Conservation (phyloP, 371 early-diverging fungal genomes). For the Mortierella sp. region DNA sequence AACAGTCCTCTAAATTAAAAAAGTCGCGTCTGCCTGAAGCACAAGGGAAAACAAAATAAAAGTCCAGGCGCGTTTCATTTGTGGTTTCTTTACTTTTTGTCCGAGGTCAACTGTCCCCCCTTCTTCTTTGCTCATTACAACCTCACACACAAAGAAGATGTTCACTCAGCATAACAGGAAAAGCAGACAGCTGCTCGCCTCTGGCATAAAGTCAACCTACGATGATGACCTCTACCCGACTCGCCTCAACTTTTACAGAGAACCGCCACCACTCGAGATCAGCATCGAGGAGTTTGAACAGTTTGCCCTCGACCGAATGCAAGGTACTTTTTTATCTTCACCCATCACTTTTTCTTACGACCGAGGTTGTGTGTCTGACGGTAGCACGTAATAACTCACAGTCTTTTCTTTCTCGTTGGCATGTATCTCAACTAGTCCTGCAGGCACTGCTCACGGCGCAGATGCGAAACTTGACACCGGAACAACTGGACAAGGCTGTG, state of each 20-base stretch:
- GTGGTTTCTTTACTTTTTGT: background rate
- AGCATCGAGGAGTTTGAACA: slow-evolving; percentile 93
- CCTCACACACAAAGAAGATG: slow-evolving; percentile 15
- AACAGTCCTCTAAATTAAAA: slow-evolving; percentile 7
- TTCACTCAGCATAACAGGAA: slow-evolving; percentile 36
- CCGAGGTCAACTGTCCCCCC: background rate
- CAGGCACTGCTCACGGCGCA: slow-evolving; percentile 87
- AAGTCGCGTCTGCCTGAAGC: background rate
- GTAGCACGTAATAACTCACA: background rate
- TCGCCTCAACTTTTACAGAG: slow-evolving; percentile 85
- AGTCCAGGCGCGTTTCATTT: background rate
- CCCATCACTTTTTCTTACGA: background rate
- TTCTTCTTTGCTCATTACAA: slow-evolving; percentile 2
- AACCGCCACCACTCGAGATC: slow-evolving; percentile 83
- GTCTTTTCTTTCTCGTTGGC: background rate
- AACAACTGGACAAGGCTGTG: slow-evolving; percentile 73
- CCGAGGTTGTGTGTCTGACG: background rate
- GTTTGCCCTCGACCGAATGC: slow-evolving; percentile 93
- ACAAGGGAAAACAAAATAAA: background rate
- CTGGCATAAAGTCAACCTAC: slow-evolving; percentile 22
- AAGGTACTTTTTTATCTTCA: slow-evolving; percentile 63
- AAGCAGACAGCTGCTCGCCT: slow-evolving; percentile 21
- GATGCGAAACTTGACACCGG: slow-evolving; percentile 76
- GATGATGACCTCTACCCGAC: slow-evolving; percentile 69
- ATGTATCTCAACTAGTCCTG: slow-evolving; percentile 68